Evolutionary conservation across 2,329 filamentous ascomycete species (phyloP), one percentile per base, ranked within the genome.

Genomic region (Fusarium albosuccineum): DNA sequence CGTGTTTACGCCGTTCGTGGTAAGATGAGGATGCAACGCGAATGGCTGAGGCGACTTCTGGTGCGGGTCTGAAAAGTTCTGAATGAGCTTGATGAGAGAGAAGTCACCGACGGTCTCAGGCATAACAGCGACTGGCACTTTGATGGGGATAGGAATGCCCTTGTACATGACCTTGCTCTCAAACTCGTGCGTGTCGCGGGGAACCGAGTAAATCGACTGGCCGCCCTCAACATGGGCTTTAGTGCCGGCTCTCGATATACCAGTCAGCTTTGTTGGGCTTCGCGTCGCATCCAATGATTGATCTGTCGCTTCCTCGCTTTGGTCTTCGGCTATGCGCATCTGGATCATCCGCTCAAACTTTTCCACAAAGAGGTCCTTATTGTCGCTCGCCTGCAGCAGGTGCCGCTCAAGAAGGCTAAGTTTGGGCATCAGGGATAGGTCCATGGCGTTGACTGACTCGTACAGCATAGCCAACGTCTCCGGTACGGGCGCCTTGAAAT

Each of bases 81-180:
- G 94, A 68, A 99, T 97, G 55, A 99, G 89, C 78, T 98, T 98
- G 81, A 99, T 92, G 59, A 99, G 86, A 37, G 94, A 98, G 76
- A 99, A 99, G 80, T 99, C 96, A 64, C 96, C 96, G 14, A 99
- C 96, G 0, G 93, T 97, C 82, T 99, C 96, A 2, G 94, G 93
- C 82, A 94, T 95, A 60, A 97, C 87, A 10, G 96, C 94, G 4
- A 95, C 94, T 0, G 96, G 96, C 8, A 99, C 91, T 80, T 98
- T 98, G 81, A 99, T 93, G 1, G 96, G 96, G 29, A 99, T 95
- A 0, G 95, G 95, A 57, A 98, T 96, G 66, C 94, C 93, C 81
- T 97, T 97, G 82, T 99, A 99, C 75, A 95, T 88, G 73, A 99
- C 93, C 74, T 91, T 93, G 70, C 93, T 97, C 82, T 98, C 96